These are phyloP conservation scores for Senna tora DNA, from an alignment of 306 rosid genomes.

Conservation along the genomic window DNA sequence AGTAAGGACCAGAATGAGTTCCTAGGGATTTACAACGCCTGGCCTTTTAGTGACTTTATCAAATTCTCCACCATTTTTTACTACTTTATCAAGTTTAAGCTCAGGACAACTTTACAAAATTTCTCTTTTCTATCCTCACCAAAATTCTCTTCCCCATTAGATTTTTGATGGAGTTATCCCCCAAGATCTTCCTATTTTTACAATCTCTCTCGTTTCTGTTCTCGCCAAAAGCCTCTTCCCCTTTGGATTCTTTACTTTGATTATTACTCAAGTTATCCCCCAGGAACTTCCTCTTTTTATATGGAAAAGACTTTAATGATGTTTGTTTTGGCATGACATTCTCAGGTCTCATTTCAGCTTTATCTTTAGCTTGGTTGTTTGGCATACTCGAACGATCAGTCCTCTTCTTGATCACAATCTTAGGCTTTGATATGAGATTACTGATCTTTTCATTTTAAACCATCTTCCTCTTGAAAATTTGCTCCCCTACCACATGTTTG, in stretches of 20 bases:
- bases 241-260: slow-evolving; percentile 13
- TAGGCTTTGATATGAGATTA: slow-evolving; percentile 17
- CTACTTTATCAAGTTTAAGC: slow-evolving; percentile 8
- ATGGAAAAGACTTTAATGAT: slow-evolving; percentile 28
- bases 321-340: slow-evolving; percentile 27
- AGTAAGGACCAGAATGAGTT: neutral
- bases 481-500: slow-evolving; percentile 45
- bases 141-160: too few species aligned
- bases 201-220: too few species aligned
- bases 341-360: neutral
- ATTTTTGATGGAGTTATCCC: too few species aligned
- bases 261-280: too few species aligned
- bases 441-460: slow-evolving; percentile 4
- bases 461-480: slow-evolving; percentile 49
- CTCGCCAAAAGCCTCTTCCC: slow-evolving; percentile 31
- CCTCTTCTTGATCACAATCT: slow-evolving; percentile 18
- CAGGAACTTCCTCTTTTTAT: slow-evolving; percentile 44
- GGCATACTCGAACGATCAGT: slow-evolving; percentile 12
- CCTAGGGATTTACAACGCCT: slow-evolving; percentile 46
- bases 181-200: too few species aligned
- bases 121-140: too few species aligned
- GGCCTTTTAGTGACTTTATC: slow-evolving; percentile 47
- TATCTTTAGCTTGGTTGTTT: slow-evolving; percentile 28
- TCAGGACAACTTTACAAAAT: neutral
- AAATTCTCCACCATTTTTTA: slow-evolving; percentile 18